Base-by-base conservation (phyloP, 2,329 filamentous ascomycete genomes). In the Penicillium brasilianum region DNA sequence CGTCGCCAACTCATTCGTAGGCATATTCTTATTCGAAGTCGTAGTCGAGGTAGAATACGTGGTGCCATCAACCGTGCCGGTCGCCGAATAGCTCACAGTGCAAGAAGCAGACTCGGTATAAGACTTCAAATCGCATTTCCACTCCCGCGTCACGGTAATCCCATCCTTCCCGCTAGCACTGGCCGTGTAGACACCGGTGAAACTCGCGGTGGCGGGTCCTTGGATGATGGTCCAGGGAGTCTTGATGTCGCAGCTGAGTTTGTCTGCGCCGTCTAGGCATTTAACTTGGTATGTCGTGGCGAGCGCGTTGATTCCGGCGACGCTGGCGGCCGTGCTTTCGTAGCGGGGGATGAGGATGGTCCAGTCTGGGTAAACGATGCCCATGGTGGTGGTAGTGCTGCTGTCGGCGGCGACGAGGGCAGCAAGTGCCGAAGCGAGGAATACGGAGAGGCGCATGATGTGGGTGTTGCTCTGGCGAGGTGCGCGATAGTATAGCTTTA, bases 331-430 rank as follows among this genome's bases (percentile, higher is more conserved):
- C 22, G 44, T 48, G 22, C 44, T 48, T 25, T 25, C 28, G 22
- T 48, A 48, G 44, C 28, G 28, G 28, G 44, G 44, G 28, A 48
- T 30, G 22, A 22, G 28, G 22, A 48, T 16, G 16, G 7, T 18
- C 44, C 44, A 48, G n/a, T 48, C 44, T n/a, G 44, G 44, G 44
- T 48, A 48, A 1, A 48, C 44, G 22, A 48, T 16, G 22, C 44
- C 22, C 10, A 20, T 20, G n/a, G 39, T 20, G 7, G 39, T 41
- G 39, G n/a, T 41, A n/a, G n/a, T 41, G 18, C 39, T 41, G n/a
- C n/a, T 41, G 39, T 41, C 39, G 39, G 39, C 39, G 39, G 18
- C 39, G 39, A 36, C 34, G 10, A 41, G 39, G 8, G 39, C 9
- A 9, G n/a, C 9, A 8, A 41, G 39, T n/a, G 39, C 39, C n/a